These are phyloP conservation scores for Botryotinia calthae DNA, from an alignment of 2,329 filamentous ascomycete genomes.

Conservation along the genomic window DNA sequence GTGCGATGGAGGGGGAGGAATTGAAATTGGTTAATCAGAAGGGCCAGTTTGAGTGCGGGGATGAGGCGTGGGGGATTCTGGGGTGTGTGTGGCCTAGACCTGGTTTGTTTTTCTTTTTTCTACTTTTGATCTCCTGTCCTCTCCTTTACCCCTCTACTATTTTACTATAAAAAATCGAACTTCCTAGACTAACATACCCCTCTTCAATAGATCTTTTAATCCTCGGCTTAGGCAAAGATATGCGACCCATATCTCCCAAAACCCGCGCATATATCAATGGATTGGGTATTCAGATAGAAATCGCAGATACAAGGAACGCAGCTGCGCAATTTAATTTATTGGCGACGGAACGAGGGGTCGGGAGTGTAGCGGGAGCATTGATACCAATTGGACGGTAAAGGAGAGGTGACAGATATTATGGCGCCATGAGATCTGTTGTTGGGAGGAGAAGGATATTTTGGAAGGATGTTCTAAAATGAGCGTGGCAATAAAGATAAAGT, in stretches of 20 bases:
- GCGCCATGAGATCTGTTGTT: too few species aligned
- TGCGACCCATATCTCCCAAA: conserved; percentile 72
- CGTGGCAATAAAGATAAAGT: too few species aligned
- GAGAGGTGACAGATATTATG: too few species aligned
- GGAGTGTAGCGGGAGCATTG: conserved; percentile 81
- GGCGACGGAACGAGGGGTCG: conserved; percentile 86
- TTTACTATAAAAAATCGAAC: neutral
- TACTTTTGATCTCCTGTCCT: neutral
- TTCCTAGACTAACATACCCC: neutral
- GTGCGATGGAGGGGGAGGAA: conserved; percentile 35
- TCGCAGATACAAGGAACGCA: conserved; percentile 90
- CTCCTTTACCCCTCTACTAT: neutral
- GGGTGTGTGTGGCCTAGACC: conserved; percentile 83
- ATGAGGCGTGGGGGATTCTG: conserved; percentile 71
- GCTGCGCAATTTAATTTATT: conserved; percentile 92
- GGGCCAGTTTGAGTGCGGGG: conserved; percentile 75
- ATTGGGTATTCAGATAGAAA: conserved; percentile 80
- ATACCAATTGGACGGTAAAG: conserved; percentile 74
- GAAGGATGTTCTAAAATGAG: too few species aligned
- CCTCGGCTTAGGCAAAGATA: conserved; percentile 76
- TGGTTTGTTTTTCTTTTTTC: conserved; percentile 53
- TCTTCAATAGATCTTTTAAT: conserved; percentile 70
- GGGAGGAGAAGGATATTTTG: too few species aligned
- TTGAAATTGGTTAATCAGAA: conserved; percentile 64
- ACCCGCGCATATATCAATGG: conserved; percentile 70